Evolutionary conservation across 768 basidiomycete genomes (phyloP).

Genomic region (Fibroporia radiculosa): DNA sequence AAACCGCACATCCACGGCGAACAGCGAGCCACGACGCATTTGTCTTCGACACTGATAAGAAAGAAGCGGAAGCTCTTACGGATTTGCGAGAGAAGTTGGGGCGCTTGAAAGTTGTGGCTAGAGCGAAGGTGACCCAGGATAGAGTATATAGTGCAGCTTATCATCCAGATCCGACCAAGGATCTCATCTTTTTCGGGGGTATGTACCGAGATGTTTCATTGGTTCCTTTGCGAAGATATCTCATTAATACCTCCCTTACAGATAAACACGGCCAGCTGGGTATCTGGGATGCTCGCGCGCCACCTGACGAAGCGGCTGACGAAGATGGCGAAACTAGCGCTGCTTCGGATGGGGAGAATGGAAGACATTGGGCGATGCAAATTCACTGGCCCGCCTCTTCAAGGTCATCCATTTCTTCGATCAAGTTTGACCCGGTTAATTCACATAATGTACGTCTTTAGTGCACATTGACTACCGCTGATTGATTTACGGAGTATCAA

Average conservation of each 20-base stretch:
- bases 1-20: slow-evolving; percentile 30
- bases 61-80: slow-evolving; percentile 40
- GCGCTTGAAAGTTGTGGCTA: slow-evolving; percentile 55
- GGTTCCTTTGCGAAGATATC: not conserved
- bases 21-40: slow-evolving; percentile 44
- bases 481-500: not conserved
- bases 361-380: slow-evolving; percentile 75
- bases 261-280: slow-evolving; percentile 81
- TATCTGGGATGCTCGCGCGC: slow-evolving; percentile 80
- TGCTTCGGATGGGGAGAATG: slow-evolving; percentile 42
- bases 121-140: slow-evolving; percentile 74
- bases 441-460: slow-evolving; percentile 52
- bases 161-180: slow-evolving; percentile 73
- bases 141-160: slow-evolving; percentile 74
- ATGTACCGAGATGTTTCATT: slow-evolving; percentile 7
- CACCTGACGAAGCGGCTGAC: slow-evolving; percentile 54
- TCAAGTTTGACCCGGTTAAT: slow-evolving; percentile 72
- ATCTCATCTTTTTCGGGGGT: slow-evolving; percentile 87
- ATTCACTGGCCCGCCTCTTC: slow-evolving; percentile 78
- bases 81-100: slow-evolving; percentile 48
- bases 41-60: slow-evolving; percentile 36
- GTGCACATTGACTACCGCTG: not conserved
- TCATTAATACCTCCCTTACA: slow-evolving; percentile 23
- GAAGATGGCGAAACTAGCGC: slow-evolving; percentile 44
- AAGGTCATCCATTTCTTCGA: slow-evolving; percentile 70